Conservation (phyloP, 495 filamentous ascomycete species). For the Hypoxylon trugodes region DNA sequence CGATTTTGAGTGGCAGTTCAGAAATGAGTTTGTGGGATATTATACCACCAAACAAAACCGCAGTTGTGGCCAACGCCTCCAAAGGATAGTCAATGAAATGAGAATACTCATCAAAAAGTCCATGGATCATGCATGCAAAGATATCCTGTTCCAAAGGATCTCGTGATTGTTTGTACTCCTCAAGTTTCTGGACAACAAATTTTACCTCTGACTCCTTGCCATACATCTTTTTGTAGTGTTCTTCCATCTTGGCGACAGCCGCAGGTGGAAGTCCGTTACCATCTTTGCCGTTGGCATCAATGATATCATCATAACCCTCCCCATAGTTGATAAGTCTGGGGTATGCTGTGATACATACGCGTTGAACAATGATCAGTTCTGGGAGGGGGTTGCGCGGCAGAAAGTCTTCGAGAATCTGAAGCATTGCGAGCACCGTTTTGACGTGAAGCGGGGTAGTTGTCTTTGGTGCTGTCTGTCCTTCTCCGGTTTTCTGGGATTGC, state of each 20-base stretch:
- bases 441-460: slow-evolving; percentile 70
- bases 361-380: slow-evolving; percentile 70
- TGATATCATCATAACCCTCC: slow-evolving; percentile 87
- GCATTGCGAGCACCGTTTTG: slow-evolving; percentile 82
- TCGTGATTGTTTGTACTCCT: slow-evolving; percentile 82
- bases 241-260: slow-evolving; percentile 91
- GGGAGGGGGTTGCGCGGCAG: slow-evolving; percentile 56
- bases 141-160: slow-evolving; percentile 88
- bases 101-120: slow-evolving; percentile 95
- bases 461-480: slow-evolving; percentile 60
- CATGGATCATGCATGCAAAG: slow-evolving; percentile 98
- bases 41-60: slow-evolving; percentile 95
- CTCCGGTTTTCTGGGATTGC: slow-evolving; percentile 64
- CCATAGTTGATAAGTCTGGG: slow-evolving; percentile 97
- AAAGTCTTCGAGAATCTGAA: slow-evolving; percentile 78
- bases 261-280: slow-evolving; percentile 79
- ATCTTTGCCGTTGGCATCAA: slow-evolving; percentile 81
- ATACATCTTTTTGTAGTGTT: slow-evolving; percentile 97
- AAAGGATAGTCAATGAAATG: slow-evolving; percentile 95
- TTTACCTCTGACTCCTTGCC: slow-evolving; percentile 82
- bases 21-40: slow-evolving; percentile 91
- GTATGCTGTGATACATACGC: slow-evolving; percentile 89
- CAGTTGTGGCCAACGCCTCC: slow-evolving; percentile 91
- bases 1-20: slow-evolving; percentile 88
- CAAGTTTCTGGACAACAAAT: slow-evolving; percentile 80